Conservation (phyloP, 148 eudicot species). For the Vaccinium corymbosum region DNA sequence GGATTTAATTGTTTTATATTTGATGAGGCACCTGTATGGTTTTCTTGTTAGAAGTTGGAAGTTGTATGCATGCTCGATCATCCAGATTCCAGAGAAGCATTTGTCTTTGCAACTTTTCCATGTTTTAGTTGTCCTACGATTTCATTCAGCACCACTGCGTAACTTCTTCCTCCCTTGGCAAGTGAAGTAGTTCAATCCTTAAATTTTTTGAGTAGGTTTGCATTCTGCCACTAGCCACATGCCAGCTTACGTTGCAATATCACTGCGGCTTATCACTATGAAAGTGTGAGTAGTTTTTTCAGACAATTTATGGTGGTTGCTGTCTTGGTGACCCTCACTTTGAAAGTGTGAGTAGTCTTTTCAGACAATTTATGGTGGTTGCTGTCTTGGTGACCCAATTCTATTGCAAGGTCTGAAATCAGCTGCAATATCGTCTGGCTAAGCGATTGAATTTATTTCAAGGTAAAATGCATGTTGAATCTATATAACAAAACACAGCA, state of each 20-base stretch:
- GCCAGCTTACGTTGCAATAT: not conserved
- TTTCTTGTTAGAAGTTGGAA: not conserved
- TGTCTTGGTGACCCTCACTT: not conserved
- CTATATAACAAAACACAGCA: too few species aligned
- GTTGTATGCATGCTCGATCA: not conserved
- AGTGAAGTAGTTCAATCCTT: slow-evolving; percentile 5
- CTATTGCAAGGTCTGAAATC: not conserved
- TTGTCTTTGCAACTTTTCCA: not conserved
- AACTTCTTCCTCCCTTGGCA: not conserved
- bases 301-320: too few species aligned
- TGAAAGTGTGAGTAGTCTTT: too few species aligned
- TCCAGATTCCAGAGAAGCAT: not conserved
- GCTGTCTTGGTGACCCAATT: not conserved
- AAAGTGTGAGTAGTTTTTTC: too few species aligned
- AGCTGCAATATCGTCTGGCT: not conserved
- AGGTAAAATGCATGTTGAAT: not conserved
- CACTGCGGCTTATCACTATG: not conserved
- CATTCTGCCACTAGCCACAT: not conserved
- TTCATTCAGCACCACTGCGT: not conserved
- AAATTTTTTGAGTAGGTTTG: not conserved
- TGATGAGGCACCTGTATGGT: not conserved
- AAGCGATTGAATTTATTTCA: not conserved
- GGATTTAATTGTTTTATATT: not conserved
- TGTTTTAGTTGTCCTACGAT: not conserved
- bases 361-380: too few species aligned